Percentiles rank a stretch among this genome's conserved stretches.
Evolutionary conservation across 2,329 filamentous ascomycete genomes (phyloP).

Genomic region (Apiospora aurea): DNA sequence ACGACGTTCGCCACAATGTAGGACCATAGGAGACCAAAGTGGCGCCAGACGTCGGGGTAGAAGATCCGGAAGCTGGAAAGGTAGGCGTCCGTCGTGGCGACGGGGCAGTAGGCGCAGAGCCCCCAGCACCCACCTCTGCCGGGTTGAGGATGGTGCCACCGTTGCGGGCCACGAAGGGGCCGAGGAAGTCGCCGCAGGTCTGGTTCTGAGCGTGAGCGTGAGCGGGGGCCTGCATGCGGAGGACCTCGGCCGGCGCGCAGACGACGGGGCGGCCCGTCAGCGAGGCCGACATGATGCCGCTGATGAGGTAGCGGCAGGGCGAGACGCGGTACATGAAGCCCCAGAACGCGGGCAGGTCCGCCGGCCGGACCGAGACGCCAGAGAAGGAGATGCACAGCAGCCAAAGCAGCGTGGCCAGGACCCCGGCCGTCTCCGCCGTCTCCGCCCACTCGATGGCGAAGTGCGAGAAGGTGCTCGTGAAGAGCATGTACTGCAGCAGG

Average conservation of each 20-base stretch:
- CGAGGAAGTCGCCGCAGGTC: slow-evolving; percentile 71
- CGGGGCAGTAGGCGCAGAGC: slow-evolving; percentile 28
- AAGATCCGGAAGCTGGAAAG: slow-evolving; percentile 47
- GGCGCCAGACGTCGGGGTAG: slow-evolving; percentile 49
- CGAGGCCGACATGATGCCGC: slow-evolving; percentile 71
- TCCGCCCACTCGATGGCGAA: slow-evolving; percentile 80
- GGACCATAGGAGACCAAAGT: not conserved
- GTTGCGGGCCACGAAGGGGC: slow-evolving; percentile 64
- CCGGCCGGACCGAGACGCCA: slow-evolving; percentile 75
- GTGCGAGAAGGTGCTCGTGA: slow-evolving; percentile 81
- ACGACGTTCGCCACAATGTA: slow-evolving; percentile 38
- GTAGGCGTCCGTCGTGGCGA: slow-evolving; percentile 42
- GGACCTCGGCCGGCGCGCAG: slow-evolving; percentile 52
- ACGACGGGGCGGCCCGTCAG: slow-evolving; percentile 57
- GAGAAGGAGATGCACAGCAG: slow-evolving; percentile 76
- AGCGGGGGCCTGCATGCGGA: slow-evolving; percentile 64
- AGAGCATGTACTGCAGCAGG: slow-evolving; percentile 78
- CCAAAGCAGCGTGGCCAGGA: slow-evolving; percentile 79
- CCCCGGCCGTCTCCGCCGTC: slow-evolving; percentile 76
- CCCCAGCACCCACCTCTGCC: not conserved
- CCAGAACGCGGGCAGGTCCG: slow-evolving; percentile 72
- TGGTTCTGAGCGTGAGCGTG: slow-evolving; percentile 46
- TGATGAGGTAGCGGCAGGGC: slow-evolving; percentile 75
- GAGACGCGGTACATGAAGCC: slow-evolving; percentile 77
- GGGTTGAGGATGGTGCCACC: slow-evolving; percentile 73